Conservation (phyloP, 2,329 filamentous ascomycete species). For the Leptosphaerulina australis region DNA sequence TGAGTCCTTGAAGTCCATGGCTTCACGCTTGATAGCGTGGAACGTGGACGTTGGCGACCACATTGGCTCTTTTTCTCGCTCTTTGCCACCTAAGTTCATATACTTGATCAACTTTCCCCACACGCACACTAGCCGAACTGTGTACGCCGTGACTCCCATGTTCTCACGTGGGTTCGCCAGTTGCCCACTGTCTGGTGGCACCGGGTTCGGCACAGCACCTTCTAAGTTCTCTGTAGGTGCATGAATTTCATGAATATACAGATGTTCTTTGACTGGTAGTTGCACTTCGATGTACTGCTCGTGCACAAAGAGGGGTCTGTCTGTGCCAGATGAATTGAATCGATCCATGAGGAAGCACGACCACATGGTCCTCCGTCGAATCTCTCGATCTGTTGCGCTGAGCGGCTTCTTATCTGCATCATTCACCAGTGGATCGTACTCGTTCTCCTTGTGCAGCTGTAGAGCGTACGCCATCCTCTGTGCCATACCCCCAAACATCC, state of each 20-base stretch:
- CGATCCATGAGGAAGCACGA: slow-evolving; percentile 97
- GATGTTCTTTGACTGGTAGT: slow-evolving; percentile 85
- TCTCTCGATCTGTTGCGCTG: slow-evolving; percentile 92
- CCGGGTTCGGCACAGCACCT: slow-evolving; percentile 69
- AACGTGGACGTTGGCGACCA: slow-evolving; percentile 85
- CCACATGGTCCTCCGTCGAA: slow-evolving; percentile 95
- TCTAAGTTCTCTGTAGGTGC: slow-evolving; percentile 83
- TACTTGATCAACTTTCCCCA: slow-evolving; percentile 93
- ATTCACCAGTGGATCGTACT: slow-evolving; percentile 75
- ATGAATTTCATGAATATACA: slow-evolving; percentile 89
- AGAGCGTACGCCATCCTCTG: slow-evolving; percentile 97
- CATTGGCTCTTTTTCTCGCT: slow-evolving; percentile 75
- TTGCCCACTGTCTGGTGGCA: slow-evolving; percentile 67
- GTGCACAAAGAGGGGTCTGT: slow-evolving; percentile 87
- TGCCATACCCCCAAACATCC: slow-evolving; percentile 93
- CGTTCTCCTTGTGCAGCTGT: slow-evolving; percentile 89
- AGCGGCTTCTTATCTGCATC: slow-evolving; percentile 67
- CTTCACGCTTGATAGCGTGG: slow-evolving; percentile 69
- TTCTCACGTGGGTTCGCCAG: slow-evolving; percentile 73
- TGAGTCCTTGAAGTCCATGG: slow-evolving; percentile 70
- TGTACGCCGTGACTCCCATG: slow-evolving; percentile 93
- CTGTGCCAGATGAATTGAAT: slow-evolving; percentile 94
- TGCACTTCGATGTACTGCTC: slow-evolving; percentile 90
- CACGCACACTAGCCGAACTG: slow-evolving; percentile 80
- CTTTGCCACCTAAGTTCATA: slow-evolving; percentile 86